phyloP scores from a whole-genome alignment of 202 grass and related monocot genomes.

The Bolboschoenoplectus hybrid region DNA sequence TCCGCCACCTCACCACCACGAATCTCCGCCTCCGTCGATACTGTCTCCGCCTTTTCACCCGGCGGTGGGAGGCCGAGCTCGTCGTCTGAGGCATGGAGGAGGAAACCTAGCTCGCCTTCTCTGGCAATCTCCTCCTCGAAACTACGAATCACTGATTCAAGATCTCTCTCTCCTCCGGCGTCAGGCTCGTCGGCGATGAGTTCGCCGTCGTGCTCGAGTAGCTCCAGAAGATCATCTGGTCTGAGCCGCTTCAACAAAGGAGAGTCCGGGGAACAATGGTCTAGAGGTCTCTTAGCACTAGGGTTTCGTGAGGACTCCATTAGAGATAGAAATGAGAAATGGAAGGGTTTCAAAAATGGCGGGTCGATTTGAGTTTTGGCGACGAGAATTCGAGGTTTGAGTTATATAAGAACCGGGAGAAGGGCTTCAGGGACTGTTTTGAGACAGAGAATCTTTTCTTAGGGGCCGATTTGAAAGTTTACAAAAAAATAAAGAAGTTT shows the following conservation, averaged over 20 bases:
- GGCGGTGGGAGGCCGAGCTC: constrained; percentile 50
- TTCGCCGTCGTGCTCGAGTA: constrained; percentile 9
- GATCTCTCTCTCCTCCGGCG: constrained; percentile 11
- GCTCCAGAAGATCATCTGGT: constrained; percentile 22
- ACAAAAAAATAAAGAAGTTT: constrained; percentile 24
- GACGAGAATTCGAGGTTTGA: constrained; percentile 1
- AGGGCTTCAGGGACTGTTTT: background rate
- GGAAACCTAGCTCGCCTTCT: constrained; percentile 39
- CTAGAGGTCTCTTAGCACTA: constrained; percentile 33
- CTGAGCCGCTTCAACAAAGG: constrained; percentile 3
- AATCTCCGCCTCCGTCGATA: background rate
- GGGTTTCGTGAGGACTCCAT: constrained; percentile 38
- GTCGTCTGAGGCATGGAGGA: constrained; percentile 47
- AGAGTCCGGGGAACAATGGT: constrained; percentile 19
- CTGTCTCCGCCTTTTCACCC: background rate
- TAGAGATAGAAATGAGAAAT: background rate
- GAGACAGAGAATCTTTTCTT: background rate
- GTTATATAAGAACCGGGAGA: constrained; percentile 38
- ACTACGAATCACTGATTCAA: constrained; percentile 44
- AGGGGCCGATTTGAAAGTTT: constrained; percentile 16
- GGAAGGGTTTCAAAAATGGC: constrained; percentile 27
- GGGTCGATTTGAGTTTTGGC: constrained; percentile 30
- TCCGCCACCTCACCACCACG: background rate
- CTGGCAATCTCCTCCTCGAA: constrained; percentile 45
- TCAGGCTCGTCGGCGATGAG: background rate